Evolutionary conservation across 306 rosid species (phyloP).

Genomic region (Glycine latifolia): DNA sequence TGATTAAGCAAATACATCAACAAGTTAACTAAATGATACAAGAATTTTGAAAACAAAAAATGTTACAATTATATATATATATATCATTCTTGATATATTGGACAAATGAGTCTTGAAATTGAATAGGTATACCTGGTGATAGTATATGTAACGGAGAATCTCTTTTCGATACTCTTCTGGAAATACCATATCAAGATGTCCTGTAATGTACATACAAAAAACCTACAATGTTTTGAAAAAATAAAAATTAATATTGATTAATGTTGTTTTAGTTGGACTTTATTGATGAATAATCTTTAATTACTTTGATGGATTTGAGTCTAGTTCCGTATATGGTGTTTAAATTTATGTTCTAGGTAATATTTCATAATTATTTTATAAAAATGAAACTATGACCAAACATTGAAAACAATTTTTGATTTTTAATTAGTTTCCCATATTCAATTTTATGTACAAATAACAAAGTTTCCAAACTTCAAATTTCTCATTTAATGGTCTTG

Average conservation of each 20-base stretch:
- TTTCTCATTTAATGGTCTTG: too few relatives aligned
- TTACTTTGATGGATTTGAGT: too few relatives aligned
- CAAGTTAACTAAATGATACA: background rate
- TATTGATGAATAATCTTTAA: too few relatives aligned
- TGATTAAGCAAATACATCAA: background rate
- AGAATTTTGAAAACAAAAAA: background rate
- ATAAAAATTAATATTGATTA: background rate
- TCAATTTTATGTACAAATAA: too few relatives aligned
- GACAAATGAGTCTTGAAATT: background rate
- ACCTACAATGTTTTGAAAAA: conserved; percentile 53
- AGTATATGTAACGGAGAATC: conserved; percentile 74
- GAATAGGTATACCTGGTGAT: conserved; percentile 61
- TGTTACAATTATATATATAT: background rate
- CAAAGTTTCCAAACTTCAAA: too few relatives aligned
- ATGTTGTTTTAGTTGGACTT: background rate
- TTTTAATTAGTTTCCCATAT: too few relatives aligned
- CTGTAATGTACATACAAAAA: conserved; percentile 64
- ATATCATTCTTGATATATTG: background rate
- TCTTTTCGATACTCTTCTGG: conserved; percentile 60
- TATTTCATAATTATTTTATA: too few relatives aligned
- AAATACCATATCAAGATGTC: conserved; percentile 62
- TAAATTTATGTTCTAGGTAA: too few relatives aligned
- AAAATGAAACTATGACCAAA: too few relatives aligned
- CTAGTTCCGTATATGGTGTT: too few relatives aligned
- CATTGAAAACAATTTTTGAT: too few relatives aligned